A percentile compares a stretch with the other conserved stretches of the same genome.
These are phyloP conservation scores for Hyaloperonospora arabidopsidis DNA, from an alignment of 352 stramenopile genomes.

Conservation along the genomic window DNA sequence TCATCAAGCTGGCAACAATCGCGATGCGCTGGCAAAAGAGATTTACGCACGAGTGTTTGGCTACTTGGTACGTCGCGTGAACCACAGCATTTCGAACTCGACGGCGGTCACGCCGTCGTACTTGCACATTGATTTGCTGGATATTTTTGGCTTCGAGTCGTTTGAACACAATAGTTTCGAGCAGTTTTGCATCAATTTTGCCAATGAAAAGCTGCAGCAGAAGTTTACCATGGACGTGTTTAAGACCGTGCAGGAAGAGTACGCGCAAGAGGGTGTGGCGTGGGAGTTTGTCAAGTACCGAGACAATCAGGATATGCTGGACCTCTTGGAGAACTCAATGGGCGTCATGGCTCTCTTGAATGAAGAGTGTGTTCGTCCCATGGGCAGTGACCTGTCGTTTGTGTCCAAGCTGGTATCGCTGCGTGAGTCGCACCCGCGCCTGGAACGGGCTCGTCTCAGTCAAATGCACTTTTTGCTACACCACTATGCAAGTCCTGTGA, in stretches of 20 bases:
- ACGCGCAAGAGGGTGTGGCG: conserved; percentile 54
- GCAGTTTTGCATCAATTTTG: conserved; percentile 95
- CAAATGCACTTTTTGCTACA: conserved; percentile 74
- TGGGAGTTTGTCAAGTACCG: conserved; percentile 82
- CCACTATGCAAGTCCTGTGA: conserved; percentile 77
- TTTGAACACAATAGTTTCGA: conserved; percentile 92
- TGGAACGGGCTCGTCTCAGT: conserved; percentile 69
- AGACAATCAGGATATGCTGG: conserved; percentile 88
- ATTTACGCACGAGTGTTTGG: conserved; percentile 93
- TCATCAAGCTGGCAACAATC: conserved; percentile 72
- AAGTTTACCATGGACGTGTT: conserved; percentile 86
- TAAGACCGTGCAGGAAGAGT: conserved; percentile 83
- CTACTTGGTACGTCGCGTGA: conserved; percentile 88
- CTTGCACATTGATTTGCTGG: conserved; percentile 90
- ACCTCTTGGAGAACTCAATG: conserved; percentile 86
- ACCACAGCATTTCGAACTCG: conserved; percentile 71
- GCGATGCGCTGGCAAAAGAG: conserved; percentile 93
- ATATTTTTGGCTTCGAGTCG: conserved; percentile 97
- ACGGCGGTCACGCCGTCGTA: conserved; percentile 34
- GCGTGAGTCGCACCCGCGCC: conserved; percentile 68
- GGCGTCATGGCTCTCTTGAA: conserved; percentile 86
- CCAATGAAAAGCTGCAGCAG: conserved; percentile 92
- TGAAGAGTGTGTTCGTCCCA: conserved; percentile 86
- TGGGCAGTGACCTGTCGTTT: conserved; percentile 82
- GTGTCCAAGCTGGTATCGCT: conserved; percentile 82